phyloP scores from a whole-genome alignment of 331 rosid genomes.

The Pyrus hybrid region DNA sequence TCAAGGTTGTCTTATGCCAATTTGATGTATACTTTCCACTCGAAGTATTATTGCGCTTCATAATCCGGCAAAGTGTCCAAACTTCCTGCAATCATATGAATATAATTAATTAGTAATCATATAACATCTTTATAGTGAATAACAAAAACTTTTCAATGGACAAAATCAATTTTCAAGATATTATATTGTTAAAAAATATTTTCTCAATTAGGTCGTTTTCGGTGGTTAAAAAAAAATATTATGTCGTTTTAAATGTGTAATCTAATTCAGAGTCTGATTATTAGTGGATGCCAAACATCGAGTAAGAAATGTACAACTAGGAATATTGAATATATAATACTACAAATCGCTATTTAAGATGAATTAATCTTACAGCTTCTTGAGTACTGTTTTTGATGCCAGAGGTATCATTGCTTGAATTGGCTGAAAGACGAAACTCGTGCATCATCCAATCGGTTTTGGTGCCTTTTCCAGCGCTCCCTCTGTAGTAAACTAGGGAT shows the following conservation, averaged over 20 bases:
- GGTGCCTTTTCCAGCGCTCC: slow-evolving; percentile 70
- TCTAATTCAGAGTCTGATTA: background rate
- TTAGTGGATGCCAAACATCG: too few relatives aligned
- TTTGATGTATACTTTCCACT: slow-evolving; percentile 26
- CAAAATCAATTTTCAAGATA: too few relatives aligned
- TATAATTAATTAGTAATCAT: too few relatives aligned
- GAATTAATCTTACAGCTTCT: slow-evolving; percentile 49
- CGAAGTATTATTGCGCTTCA: slow-evolving; percentile 49
- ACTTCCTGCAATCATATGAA: slow-evolving; percentile 47
- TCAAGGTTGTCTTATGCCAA: background rate
- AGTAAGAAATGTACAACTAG: background rate
- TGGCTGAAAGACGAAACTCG: slow-evolving; percentile 66
- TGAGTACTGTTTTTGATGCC: slow-evolving; percentile 9
- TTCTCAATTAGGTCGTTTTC: background rate
- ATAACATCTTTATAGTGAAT: too few relatives aligned
- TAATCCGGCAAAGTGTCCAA: slow-evolving; percentile 74
- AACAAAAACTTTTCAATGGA: too few relatives aligned
- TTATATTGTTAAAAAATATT: background rate
- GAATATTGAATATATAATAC: background rate
- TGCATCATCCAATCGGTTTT: slow-evolving; percentile 97
- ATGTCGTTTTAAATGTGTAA: background rate
- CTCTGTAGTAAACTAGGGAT: slow-evolving; percentile 65
- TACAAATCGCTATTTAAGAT: background rate
- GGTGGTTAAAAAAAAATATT: too few relatives aligned
- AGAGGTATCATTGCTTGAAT: background rate